These are phyloP conservation scores for Microcos paniculata DNA, from an alignment of 345 rosid genomes.

Conservation along the genomic window DNA sequence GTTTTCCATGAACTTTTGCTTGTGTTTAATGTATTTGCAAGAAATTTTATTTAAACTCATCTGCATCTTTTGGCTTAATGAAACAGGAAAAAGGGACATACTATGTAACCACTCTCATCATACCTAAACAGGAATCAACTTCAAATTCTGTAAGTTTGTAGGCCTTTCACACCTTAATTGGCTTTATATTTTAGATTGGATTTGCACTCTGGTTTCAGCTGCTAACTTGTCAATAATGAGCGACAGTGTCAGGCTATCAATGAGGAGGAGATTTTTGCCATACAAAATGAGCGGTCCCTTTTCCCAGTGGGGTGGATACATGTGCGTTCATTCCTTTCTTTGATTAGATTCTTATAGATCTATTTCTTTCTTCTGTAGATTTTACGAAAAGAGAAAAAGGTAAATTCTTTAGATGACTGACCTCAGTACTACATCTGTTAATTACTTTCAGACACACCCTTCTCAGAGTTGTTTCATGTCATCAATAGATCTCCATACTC, in stretches of 20 bases:
- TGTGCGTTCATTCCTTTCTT: conserved; percentile 35
- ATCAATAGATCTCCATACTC: conserved; percentile 89
- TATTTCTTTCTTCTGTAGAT: background rate
- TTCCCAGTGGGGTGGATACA: conserved; percentile 87
- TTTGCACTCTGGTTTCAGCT: background rate
- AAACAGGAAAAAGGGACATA: conserved; percentile 65
- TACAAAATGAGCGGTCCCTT: conserved; percentile 70
- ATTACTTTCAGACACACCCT: conserved; percentile 80
- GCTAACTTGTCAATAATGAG: conserved; percentile 41
- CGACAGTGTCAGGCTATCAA: conserved; percentile 82
- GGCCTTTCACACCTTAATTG: conserved; percentile 18
- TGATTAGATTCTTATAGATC: conserved; percentile 20
- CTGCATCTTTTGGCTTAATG: conserved; percentile 2
- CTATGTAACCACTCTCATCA: conserved; percentile 83
- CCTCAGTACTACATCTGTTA: background rate
- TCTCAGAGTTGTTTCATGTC: conserved; percentile 96
- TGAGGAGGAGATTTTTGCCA: conserved; percentile 77
- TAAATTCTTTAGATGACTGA: background rate
- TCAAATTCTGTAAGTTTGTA: conserved; percentile 71
- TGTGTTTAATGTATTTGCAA: background rate
- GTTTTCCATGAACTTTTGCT: background rate
- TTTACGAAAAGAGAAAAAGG: conserved; percentile 3
- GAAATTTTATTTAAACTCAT: background rate
- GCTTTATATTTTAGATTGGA: conserved; percentile 14
- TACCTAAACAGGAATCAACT: conserved; percentile 91